phyloP scores from a whole-genome alignment of 352 stramenopile genomes.

The Globisporangium carolinianum region DNA sequence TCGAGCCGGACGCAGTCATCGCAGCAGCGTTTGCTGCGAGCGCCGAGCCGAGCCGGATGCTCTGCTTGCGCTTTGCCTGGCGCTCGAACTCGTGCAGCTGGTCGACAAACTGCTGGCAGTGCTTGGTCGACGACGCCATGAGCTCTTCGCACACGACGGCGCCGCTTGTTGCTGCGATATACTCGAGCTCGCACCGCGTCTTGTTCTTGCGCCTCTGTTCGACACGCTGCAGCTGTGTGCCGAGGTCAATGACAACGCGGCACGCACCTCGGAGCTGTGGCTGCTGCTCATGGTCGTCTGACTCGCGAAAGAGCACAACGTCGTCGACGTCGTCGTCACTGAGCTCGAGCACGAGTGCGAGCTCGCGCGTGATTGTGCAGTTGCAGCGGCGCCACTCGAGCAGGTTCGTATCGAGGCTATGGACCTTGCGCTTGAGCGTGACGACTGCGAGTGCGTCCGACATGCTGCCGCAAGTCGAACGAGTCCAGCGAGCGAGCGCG shows the following conservation, averaged over 20 bases:
- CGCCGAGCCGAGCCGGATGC: constrained; percentile 18
- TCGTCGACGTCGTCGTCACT: constrained; percentile 20
- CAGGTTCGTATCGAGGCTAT: constrained; percentile 46
- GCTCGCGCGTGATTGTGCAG: constrained; percentile 32
- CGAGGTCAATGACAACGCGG: constrained; percentile 33
- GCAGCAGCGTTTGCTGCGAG: constrained; percentile 8
- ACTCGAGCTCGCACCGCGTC: constrained; percentile 47
- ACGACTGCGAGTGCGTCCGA: constrained; percentile 1
- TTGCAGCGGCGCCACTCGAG: constrained; percentile 58
- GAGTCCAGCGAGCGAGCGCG: no score
- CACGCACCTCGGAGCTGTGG: constrained; percentile 10
- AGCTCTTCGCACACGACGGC: constrained; percentile 37
- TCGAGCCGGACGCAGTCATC: background rate
- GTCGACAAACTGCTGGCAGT: constrained; percentile 57
- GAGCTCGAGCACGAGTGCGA: constrained; percentile 28
- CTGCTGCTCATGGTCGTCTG: background rate
- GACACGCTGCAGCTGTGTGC: constrained; percentile 31
- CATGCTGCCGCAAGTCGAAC: no score
- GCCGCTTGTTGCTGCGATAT: constrained; percentile 5
- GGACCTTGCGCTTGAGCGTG: constrained; percentile 61
- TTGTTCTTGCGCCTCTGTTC: constrained; percentile 54
- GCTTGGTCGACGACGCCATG: constrained; percentile 60
- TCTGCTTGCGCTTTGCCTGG: constrained; percentile 25
- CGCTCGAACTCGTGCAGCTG: constrained; percentile 34
- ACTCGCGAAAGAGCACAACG: constrained; percentile 1